Evolutionary conservation across 805 yeast species (phyloP).

Genomic region (Teunomyces kruisii): DNA sequence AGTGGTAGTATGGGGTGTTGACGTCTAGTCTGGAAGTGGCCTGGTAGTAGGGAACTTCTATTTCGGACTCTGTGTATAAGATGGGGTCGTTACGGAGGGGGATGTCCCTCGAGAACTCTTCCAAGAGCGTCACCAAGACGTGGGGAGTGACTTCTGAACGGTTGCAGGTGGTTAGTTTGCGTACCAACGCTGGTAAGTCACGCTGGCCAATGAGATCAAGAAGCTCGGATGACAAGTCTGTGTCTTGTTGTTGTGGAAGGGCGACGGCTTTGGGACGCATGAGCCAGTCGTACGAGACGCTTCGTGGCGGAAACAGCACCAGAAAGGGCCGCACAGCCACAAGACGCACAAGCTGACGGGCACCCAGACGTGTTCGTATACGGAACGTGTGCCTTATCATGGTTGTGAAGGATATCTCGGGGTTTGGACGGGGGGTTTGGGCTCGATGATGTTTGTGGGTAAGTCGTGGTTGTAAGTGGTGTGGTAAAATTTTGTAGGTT

Average conservation of each 20-base stretch:
- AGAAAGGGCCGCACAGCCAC: background rate
- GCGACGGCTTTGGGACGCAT: slow-evolving; percentile 1
- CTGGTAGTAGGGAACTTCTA: slow-evolving; percentile 7
- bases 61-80: slow-evolving; percentile 6
- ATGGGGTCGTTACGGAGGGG: background rate
- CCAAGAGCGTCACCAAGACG: slow-evolving; percentile 1
- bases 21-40: slow-evolving; percentile 6
- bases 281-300: slow-evolving; percentile 1
- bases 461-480: too few relatives aligned
- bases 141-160: slow-evolving; percentile 4
- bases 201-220: background rate
- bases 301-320: background rate
- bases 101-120: slow-evolving; percentile 2
- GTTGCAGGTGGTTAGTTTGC: background rate
- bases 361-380: background rate
- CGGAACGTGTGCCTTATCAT: slow-evolving; percentile 1
- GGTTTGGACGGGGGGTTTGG: too few relatives aligned
- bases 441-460: too few relatives aligned
- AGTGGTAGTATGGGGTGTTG: slow-evolving; percentile 4
- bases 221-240: background rate
- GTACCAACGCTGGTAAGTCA: background rate
- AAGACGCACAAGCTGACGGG: background rate
- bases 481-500: too few relatives aligned
- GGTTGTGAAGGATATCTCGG: background rate
- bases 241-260: background rate